phyloP scores from a whole-genome alignment of 495 filamentous ascomycete species.

The Immersiella caudata region DNA sequence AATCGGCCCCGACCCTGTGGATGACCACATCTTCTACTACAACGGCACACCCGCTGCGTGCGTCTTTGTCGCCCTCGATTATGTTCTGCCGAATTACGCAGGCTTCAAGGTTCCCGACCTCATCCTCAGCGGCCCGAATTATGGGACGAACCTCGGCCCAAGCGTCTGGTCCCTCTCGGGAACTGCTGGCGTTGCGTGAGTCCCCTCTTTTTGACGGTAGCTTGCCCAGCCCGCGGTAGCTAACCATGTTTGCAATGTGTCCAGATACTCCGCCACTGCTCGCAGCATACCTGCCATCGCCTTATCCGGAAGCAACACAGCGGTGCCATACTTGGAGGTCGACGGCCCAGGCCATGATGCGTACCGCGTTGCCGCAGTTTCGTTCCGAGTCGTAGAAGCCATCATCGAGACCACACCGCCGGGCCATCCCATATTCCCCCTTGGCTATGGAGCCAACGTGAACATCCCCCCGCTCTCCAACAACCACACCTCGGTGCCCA shows the following conservation, averaged over 20 bases:
- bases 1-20: neutral
- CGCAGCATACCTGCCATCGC: constrained; percentile 16
- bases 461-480: constrained; percentile 14
- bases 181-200: neutral
- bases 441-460: constrained; percentile 16
- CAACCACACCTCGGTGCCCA: constrained; percentile 1
- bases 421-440: constrained; percentile 5
- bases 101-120: neutral
- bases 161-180: neutral
- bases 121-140: neutral
- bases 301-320: constrained; percentile 11
- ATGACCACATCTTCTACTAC: constrained; percentile 4
- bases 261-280: constrained; percentile 12
- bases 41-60: constrained; percentile 2
- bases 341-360: neutral
- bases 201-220: neutral
- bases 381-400: neutral
- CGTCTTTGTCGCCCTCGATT: neutral
- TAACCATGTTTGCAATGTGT: neutral
- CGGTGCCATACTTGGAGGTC: constrained; percentile 9
- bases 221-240: neutral
- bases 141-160: constrained; percentile 1
- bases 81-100: neutral
- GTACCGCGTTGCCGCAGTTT: neutral
- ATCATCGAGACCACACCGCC: neutral